phyloP scores from a whole-genome alignment of 2,329 filamentous ascomycete species.

The Leptodontidium sp. region DNA sequence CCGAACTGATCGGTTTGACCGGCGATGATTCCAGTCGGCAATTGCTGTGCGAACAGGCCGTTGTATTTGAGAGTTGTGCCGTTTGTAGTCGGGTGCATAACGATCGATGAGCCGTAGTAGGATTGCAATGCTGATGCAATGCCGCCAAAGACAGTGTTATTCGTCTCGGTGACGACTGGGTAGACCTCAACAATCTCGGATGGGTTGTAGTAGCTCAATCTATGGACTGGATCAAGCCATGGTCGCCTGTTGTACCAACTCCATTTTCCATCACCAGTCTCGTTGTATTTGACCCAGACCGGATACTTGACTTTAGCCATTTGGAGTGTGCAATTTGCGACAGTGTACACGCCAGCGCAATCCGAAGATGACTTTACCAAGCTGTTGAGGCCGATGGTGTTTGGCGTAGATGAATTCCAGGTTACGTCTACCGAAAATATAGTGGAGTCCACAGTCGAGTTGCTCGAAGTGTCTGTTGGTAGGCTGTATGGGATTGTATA shows the following conservation, averaged over 20 bases:
- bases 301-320: slow-evolving; percentile 11
- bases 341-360: slow-evolving; percentile 7
- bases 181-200: background rate
- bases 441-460: background rate
- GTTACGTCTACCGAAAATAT: slow-evolving; percentile 13
- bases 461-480: background rate
- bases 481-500: slow-evolving; percentile 10
- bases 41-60: slow-evolving; percentile 14
- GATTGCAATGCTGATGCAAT: slow-evolving; percentile 14
- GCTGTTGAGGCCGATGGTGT: slow-evolving; percentile 20
- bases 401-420: slow-evolving; percentile 15
- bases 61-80: slow-evolving; percentile 6
- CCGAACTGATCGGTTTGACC: slow-evolving; percentile 3
- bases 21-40: background rate
- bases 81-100: slow-evolving; percentile 3
- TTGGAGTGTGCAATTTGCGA: slow-evolving; percentile 19
- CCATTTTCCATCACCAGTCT: background rate
- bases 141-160: slow-evolving; percentile 10
- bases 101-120: slow-evolving; percentile 7
- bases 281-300: slow-evolving; percentile 5
- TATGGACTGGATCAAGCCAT: background rate
- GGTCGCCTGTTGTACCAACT: background rate
- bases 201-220: slow-evolving; percentile 4
- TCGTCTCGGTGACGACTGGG: slow-evolving; percentile 10
- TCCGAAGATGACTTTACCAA: background rate